These are phyloP conservation scores for Hypoxylon sp. DNA, from an alignment of 2,329 filamentous ascomycete genomes.

Conservation along the genomic window DNA sequence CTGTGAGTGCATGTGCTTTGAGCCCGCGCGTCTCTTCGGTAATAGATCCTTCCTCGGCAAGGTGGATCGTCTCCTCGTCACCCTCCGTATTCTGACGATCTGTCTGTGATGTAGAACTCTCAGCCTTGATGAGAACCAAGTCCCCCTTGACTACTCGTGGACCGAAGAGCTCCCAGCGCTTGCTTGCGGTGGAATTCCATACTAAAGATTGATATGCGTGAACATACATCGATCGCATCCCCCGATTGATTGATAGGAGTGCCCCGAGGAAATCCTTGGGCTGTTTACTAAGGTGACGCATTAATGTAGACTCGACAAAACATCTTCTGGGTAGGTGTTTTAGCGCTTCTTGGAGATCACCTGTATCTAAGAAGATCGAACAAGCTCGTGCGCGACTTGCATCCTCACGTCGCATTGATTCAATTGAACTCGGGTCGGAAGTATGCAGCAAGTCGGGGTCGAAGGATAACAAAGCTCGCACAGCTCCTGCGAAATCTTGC, in stretches of 20 bases:
- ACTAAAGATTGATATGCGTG: conserved; percentile 96
- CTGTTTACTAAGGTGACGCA: conserved; percentile 78
- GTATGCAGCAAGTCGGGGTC: conserved; percentile 72
- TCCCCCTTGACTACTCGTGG: conserved; percentile 85
- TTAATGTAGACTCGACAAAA: conserved; percentile 82
- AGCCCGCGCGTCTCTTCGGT: conserved; percentile 61
- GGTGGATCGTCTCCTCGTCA: conserved; percentile 75
- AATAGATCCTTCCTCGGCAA: conserved; percentile 69
- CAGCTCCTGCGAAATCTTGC: conserved; percentile 84
- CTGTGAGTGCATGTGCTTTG: conserved; percentile 79
- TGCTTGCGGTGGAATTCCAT: conserved; percentile 89
- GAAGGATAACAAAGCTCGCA: conserved; percentile 82
- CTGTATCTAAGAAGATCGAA: conserved; percentile 76
- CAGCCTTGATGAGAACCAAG: conserved; percentile 73
- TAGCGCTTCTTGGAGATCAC: conserved; percentile 72
- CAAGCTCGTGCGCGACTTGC: conserved; percentile 83
- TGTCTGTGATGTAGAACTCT: conserved; percentile 52
- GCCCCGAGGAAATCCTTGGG: conserved; percentile 83
- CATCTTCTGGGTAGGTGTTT: conserved; percentile 83
- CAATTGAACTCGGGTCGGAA: conserved; percentile 60
- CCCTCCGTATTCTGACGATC: conserved; percentile 70
- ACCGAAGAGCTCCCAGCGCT: conserved; percentile 84
- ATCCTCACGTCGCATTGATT: conserved; percentile 79
- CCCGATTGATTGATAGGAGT: conserved; percentile 82
- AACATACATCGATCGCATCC: conserved; percentile 92